Conservation (phyloP, 2,329 filamentous ascomycete species). For the Microdochium nivale region DNA sequence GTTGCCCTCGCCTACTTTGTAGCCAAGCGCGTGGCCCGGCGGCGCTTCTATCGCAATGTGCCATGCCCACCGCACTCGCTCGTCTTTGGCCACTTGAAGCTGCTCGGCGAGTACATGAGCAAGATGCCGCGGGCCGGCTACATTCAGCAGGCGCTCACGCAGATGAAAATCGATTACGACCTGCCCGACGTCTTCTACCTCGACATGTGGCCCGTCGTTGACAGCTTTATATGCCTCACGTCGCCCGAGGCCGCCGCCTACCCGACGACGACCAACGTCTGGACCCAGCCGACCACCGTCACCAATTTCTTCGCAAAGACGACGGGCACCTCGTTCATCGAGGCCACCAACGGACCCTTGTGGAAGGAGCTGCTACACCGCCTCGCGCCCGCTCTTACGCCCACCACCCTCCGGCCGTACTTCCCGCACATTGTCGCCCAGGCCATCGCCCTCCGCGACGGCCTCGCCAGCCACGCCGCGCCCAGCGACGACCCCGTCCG, state of each 20-base stretch:
- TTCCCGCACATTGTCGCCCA: background rate
- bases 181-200: constrained; percentile 6
- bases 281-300: background rate
- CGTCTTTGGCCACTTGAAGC: constrained; percentile 3
- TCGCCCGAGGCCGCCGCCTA: background rate
- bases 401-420: background rate
- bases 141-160: constrained; percentile 2
- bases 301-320: background rate
- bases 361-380: background rate
- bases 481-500: background rate
- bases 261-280: background rate
- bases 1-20: background rate
- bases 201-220: constrained; percentile 4
- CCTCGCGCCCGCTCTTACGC: background rate
- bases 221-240: background rate
- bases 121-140: background rate
- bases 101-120: constrained; percentile 3
- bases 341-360: background rate
- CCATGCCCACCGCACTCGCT: constrained; percentile 3
- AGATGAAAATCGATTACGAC: constrained; percentile 4
- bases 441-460: background rate
- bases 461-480: background rate
- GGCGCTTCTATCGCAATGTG: constrained; percentile 5
- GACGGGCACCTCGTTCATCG: background rate
- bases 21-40: background rate